These are phyloP conservation scores for Saccharata proteae DNA, from an alignment of 2,329 filamentous ascomycete species.

Conservation along the genomic window DNA sequence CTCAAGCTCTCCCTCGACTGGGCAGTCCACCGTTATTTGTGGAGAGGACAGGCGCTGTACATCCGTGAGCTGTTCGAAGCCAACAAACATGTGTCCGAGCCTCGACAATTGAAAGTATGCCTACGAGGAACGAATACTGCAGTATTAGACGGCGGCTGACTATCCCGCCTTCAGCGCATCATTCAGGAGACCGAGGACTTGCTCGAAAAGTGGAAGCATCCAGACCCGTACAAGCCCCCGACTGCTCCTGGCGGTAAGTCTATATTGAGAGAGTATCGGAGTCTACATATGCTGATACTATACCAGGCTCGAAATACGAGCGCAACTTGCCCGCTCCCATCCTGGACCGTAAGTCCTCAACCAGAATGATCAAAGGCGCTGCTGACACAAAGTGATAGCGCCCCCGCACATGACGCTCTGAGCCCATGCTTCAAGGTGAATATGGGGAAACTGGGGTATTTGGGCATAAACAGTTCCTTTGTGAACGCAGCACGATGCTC, in stretches of 20 bases:
- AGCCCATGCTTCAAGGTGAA: background rate
- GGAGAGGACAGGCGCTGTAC: slow-evolving; percentile 92
- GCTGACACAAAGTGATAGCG: no score
- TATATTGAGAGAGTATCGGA: slow-evolving; percentile 1
- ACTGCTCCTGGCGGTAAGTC: slow-evolving; percentile 80
- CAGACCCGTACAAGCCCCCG: slow-evolving; percentile 80
- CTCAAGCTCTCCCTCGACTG: slow-evolving; percentile 91
- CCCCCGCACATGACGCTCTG: slow-evolving; percentile 8
- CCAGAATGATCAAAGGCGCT: no score
- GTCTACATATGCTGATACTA: slow-evolving; percentile 12
- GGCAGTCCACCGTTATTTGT: slow-evolving; percentile 83
- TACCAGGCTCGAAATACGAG: slow-evolving; percentile 83
- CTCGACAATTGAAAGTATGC: slow-evolving; percentile 71
- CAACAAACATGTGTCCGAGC: slow-evolving; percentile 74
- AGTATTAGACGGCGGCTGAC: slow-evolving; percentile 13
- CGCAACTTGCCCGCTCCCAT: slow-evolving; percentile 75
- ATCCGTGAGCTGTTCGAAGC: slow-evolving; percentile 92
- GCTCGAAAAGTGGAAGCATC: slow-evolving; percentile 91
- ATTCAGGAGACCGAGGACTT: slow-evolving; percentile 80
- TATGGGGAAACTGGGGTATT: no score
- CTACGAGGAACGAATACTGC: slow-evolving; percentile 10
- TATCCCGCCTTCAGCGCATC: slow-evolving; percentile 56
- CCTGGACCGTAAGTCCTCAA: slow-evolving; percentile 69
- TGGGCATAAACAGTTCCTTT: no score
- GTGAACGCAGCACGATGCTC: no score